These are phyloP conservation scores for Phytophthora foliorum DNA, from an alignment of 352 stramenopile genomes.

Conservation along the genomic window DNA sequence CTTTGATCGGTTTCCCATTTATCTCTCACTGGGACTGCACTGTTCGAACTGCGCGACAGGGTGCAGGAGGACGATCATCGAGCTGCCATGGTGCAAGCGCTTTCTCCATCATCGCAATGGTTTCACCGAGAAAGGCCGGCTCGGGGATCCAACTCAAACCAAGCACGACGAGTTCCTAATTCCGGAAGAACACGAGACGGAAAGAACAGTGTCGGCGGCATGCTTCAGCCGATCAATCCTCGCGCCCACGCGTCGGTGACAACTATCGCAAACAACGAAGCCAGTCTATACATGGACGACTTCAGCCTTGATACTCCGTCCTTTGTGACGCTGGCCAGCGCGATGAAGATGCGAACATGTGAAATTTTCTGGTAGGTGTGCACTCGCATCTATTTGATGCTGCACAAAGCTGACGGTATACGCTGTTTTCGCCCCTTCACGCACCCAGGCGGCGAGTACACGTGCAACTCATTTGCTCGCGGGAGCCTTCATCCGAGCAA, in stretches of 20 bases:
- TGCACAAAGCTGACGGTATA: not conserved
- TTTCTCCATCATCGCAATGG: constrained; percentile 11
- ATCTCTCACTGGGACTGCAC: constrained; percentile 26
- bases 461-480: constrained; percentile 35
- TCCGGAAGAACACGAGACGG: not conserved
- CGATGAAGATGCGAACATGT: constrained; percentile 35
- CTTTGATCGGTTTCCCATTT: constrained; percentile 26
- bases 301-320: constrained; percentile 31
- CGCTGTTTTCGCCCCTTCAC: too few species aligned
- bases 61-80: constrained; percentile 9
- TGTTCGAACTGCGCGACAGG: constrained; percentile 20
- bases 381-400: not conserved
- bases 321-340: constrained; percentile 33
- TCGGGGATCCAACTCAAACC: constrained; percentile 8
- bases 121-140: constrained; percentile 17
- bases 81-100: constrained; percentile 13
- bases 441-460: constrained; percentile 24
- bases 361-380: constrained; percentile 36
- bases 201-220: constrained; percentile 12
- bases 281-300: constrained; percentile 38
- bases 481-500: constrained; percentile 21
- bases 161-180: not conserved
- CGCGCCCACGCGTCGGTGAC: constrained; percentile 20
- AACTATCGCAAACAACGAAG: constrained; percentile 36
- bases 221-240: constrained; percentile 27